These are phyloP conservation scores for Pythium phragmiticola DNA, from an alignment of 352 stramenopile genomes.

Conservation along the genomic window DNA sequence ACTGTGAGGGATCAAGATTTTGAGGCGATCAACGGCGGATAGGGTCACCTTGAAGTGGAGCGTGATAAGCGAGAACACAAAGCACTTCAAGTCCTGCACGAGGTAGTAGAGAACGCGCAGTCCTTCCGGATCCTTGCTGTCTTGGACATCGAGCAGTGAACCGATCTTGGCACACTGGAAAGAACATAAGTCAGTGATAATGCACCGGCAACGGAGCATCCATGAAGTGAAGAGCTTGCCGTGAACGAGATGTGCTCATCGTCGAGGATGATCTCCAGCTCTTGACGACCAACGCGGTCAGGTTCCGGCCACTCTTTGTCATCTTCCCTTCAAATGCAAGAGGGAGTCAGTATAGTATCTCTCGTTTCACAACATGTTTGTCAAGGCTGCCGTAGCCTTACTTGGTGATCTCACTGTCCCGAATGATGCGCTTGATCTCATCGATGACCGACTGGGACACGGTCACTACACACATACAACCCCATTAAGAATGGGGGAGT, in stretches of 20 bases:
- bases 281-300: constrained; percentile 91
- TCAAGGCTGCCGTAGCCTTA: constrained; percentile 20
- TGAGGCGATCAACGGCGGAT: not conserved
- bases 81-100: constrained; percentile 96
- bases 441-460: constrained; percentile 91
- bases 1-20: not conserved
- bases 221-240: constrained; percentile 31
- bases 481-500: not conserved
- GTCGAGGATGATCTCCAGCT: constrained; percentile 95
- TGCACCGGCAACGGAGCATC: not conserved
- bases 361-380: no score
- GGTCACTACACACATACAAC: constrained; percentile 51
- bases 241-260: constrained; percentile 98
- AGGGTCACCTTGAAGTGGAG: constrained; percentile 93
- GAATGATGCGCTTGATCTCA: constrained; percentile 94
- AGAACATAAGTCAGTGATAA: not conserved
- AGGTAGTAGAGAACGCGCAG: constrained; percentile 96
- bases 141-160: constrained; percentile 93
- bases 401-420: constrained; percentile 90
- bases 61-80: constrained; percentile 96
- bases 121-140: constrained; percentile 95
- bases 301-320: constrained; percentile 96
- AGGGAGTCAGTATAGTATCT: not conserved
- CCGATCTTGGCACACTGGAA: constrained; percentile 94
- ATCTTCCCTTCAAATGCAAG: constrained; percentile 67